A percentile compares a stretch with the other conserved stretches of the same genome.
Conservation (phyloP, 495 filamentous ascomycete species). For the Durotheca rogersii region DNA sequence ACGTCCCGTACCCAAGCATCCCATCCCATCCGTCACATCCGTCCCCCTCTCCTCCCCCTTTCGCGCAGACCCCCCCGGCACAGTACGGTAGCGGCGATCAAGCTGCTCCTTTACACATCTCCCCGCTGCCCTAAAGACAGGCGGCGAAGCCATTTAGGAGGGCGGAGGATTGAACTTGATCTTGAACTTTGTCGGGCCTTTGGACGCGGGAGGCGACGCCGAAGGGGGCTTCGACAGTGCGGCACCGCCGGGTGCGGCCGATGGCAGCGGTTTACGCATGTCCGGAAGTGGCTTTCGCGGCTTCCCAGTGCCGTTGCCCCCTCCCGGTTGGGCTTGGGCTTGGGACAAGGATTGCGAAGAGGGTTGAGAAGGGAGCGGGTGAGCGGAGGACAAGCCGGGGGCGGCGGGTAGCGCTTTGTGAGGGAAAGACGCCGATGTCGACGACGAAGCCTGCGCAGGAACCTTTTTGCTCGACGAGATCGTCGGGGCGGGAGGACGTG, state of each 20-base stretch:
- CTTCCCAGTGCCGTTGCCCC: conserved; percentile 29
- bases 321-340: conserved; percentile 10
- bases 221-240: conserved; percentile 30
- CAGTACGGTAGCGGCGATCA: too few species aligned
- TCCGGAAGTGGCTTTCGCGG: conserved; percentile 34
- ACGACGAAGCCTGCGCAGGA: conserved; percentile 7
- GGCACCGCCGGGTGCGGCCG: conserved; percentile 29
- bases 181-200: conserved; percentile 36
- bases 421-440: not conserved
- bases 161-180: conserved; percentile 40
- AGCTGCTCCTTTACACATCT: too few species aligned
- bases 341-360: conserved; percentile 11
- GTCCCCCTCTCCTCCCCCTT: too few species aligned
- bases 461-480: conserved; percentile 24
- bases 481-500: conserved; percentile 1
- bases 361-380: conserved; percentile 12
- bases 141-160: too few species aligned
- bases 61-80: too few species aligned
- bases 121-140: not conserved
- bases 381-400: not conserved
- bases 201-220: conserved; percentile 16
- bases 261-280: conserved; percentile 45
- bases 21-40: too few species aligned
- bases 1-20: too few species aligned
- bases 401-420: not conserved